Evolutionary conservation across 2,329 filamentous ascomycete species (phyloP), one percentile per base, ranked within the genome.

Genomic region (Beauveria bassiana): DNA sequence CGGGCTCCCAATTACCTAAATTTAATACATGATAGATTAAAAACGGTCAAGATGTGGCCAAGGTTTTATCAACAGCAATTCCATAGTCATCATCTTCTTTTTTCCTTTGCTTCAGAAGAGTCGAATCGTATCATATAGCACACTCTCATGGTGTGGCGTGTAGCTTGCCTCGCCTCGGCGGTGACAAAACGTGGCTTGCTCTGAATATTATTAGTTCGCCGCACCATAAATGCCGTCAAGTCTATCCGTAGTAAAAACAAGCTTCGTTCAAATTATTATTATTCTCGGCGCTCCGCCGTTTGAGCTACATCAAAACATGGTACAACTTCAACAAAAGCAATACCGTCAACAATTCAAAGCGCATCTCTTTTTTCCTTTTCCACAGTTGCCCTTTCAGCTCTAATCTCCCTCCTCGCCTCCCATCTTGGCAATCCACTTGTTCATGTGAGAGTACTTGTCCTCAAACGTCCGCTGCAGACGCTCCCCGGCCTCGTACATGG

Each of bases 371-470:
- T 42, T 20, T 50, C 8, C 20, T 38, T n/a, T 16, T 34, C 10
- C 14, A n/a, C 31, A 7, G 6, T 20, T 9, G 2, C 14, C 6
- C 14, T 5, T 28, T 22, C 40, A 24, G 7, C 8, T 2, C 26
- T 53, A 47, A 18, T 62, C 71, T 31, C 71, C 71, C 9, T 61
- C 59, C 1, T 75, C 74, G 22, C 72, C 73, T 7, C 73, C 73
- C 74, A 81, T 78, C 71, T 85, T 85, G 10, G 77, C 67, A 45
- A 86, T 78, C 81, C 82, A 86, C 68, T 85, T 85, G 66, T 79
- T 75, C 79, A 86, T 85, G 62, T 80, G 76, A 0, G 73, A 73
- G 66, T 79, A 87, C 71, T 86, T 86, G 66, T 86, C 79, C 67
- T 84, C 83, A 64, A 83, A 79, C 12, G 76, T 78, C 64, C 81